These are phyloP conservation scores for Oryza meridionalis DNA, from an alignment of 176 grass and related monocot species.

Conservation along the genomic window DNA sequence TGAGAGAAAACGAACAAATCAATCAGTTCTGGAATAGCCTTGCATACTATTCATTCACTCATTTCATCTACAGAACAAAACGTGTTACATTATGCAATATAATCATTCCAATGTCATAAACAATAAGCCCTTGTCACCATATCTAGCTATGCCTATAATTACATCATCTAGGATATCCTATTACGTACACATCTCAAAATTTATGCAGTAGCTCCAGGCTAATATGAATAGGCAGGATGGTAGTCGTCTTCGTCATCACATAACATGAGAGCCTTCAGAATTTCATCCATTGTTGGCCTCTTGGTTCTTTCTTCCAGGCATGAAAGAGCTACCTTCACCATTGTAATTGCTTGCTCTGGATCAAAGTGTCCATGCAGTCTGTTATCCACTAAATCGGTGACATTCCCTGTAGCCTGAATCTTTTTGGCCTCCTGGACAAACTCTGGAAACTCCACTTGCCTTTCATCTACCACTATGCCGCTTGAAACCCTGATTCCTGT, in stretches of 20 bases:
- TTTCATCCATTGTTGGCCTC: constrained; percentile 69
- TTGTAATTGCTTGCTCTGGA: constrained; percentile 50
- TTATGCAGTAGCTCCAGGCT: constrained; percentile 13
- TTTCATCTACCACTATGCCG: constrained; percentile 29
- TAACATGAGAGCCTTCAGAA: constrained; percentile 55
- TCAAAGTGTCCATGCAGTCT: constrained; percentile 52
- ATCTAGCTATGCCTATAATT: background rate
- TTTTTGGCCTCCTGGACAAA: constrained; percentile 49
- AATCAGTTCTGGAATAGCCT: background rate
- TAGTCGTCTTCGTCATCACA: constrained; percentile 47
- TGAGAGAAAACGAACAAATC: background rate
- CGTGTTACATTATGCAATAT: constrained; percentile 9
- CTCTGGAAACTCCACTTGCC: constrained; percentile 34
- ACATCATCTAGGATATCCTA: constrained; percentile 2
- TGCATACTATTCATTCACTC: background rate
- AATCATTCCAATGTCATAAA: background rate
- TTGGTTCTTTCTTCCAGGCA: constrained; percentile 67
- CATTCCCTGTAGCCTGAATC: constrained; percentile 33
- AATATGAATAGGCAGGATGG: constrained; percentile 62
- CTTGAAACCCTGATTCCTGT: constrained; percentile 62
- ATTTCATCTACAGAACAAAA: constrained; percentile 10
- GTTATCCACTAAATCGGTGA: constrained; percentile 56
- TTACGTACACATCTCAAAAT: background rate
- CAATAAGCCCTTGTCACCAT: background rate
- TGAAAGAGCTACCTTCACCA: constrained; percentile 51